phyloP scores from a whole-genome alignment of 2,329 filamentous ascomycete species.

The Microthyrium microscopicum region DNA sequence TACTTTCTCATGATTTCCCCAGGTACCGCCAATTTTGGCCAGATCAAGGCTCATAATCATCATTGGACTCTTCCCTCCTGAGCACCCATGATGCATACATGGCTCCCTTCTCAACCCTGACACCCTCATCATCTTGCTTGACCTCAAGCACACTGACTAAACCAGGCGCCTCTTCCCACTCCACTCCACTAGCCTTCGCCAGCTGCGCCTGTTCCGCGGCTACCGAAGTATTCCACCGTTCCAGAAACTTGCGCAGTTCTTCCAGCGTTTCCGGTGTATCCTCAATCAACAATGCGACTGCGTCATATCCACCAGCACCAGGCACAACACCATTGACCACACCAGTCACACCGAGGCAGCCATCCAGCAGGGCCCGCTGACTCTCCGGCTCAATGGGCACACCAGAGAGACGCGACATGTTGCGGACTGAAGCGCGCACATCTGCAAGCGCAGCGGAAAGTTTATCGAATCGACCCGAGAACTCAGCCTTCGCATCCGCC shows the following conservation, averaged over 20 bases:
- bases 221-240: constrained; percentile 47
- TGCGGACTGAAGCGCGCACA: constrained; percentile 46
- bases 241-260: constrained; percentile 44
- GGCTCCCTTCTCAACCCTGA: constrained; percentile 24
- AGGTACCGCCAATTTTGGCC: too few species aligned
- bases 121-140: constrained; percentile 56
- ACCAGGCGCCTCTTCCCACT: constrained; percentile 20
- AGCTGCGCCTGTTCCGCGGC: constrained; percentile 13
- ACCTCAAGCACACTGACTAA: constrained; percentile 56
- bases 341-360: constrained; percentile 51
- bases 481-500: constrained; percentile 24
- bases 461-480: constrained; percentile 33
- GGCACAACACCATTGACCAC: constrained; percentile 87
- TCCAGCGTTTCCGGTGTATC: constrained; percentile 50
- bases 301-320: constrained; percentile 87
- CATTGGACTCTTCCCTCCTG: neutral
- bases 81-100: constrained; percentile 22
- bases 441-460: constrained; percentile 34
- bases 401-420: constrained; percentile 56
- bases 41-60: too few species aligned
- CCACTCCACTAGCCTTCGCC: too few species aligned
- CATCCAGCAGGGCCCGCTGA: constrained; percentile 74
- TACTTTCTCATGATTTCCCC: too few species aligned
- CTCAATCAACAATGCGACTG: constrained; percentile 61
- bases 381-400: constrained; percentile 80